Base-by-base conservation (phyloP, 208 protist genomes). In the Blechomonas ayalai region DNA sequence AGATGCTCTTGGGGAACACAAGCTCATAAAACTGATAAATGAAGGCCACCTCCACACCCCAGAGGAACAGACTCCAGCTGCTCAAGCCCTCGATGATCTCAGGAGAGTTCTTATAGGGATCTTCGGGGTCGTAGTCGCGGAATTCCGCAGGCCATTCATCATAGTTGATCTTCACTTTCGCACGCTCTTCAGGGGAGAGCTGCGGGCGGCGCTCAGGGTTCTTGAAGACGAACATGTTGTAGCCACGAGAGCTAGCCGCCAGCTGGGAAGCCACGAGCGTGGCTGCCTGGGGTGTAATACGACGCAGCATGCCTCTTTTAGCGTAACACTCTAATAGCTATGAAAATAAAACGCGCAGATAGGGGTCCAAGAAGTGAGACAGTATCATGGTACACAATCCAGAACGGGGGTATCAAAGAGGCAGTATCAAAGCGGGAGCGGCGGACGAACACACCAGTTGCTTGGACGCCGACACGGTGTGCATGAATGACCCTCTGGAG, bases 1-100 rank as follows among this genome's bases (percentile, higher is more conserved):
- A 94, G 56, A 95, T 92, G 55, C 73, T 83, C 53, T 82, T 84
- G 38, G 76, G 80, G 50, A 90, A 92, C 16, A 92, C 79, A 19
- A 85, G 55, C 59, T 92, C 82, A 52, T 91, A 92, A 52, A 92
- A 88, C 61, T 91, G 76, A 62, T 92, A 92, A 29, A 95, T 88
- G 59, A 95, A 95, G 31, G 88, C 81, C 36, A 41, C 59, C 66
- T 95, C 81, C 25, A 83, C 67, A 34, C 88, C 88, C 82, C 80
- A 90, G 23, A 91, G 66, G 34, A 92, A 86, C 20, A 92, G 72
- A 49, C 85, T 85, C 79, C 81, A 92, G 72, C 82, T 92, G 59
- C 67, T 78, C 37, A 95, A 59, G 28, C 81, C 77, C 50, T 95
- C 82, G 44, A 92, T 82, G 28, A 90, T 69, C 59, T 76, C 70